phyloP scores from a whole-genome alignment of 768 basidiomycete genomes.

The Hemileccinum impolitum region DNA sequence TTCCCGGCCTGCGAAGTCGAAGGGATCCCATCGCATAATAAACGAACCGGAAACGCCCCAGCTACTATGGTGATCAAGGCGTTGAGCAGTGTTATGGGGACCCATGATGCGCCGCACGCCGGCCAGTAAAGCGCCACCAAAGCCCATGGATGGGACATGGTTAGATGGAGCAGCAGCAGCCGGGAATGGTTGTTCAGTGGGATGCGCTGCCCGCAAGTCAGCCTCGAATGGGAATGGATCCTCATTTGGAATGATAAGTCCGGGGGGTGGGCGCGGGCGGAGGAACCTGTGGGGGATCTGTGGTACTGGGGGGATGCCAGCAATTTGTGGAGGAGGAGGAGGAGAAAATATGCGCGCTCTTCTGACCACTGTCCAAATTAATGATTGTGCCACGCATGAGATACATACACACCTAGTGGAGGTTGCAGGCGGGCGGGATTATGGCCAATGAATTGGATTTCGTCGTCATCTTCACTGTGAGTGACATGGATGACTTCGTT shows the following conservation, averaged over 20 bases:
- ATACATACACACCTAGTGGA: conserved; percentile 15
- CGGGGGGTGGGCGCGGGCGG: conserved; percentile 35
- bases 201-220: conserved; percentile 20
- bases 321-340: conserved; percentile 43
- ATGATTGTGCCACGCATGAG: background rate
- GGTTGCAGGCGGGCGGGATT: conserved; percentile 17
- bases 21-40: conserved; percentile 30
- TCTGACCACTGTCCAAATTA: conserved; percentile 7
- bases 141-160: conserved; percentile 55
- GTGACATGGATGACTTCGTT: conserved; percentile 33
- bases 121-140: conserved; percentile 63
- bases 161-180: conserved; percentile 50
- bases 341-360: conserved; percentile 40
- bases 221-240: conserved; percentile 53
- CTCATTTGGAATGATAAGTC: conserved; percentile 48
- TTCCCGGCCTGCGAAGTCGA: conserved; percentile 15
- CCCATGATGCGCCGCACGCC: conserved; percentile 30
- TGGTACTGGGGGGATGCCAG: conserved; percentile 56
- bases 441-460: conserved; percentile 27
- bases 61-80: conserved; percentile 10
- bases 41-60: conserved; percentile 28
- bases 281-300: conserved; percentile 39
- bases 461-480: conserved; percentile 41
- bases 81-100: conserved; percentile 11
- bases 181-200: conserved; percentile 23